These are phyloP conservation scores for Santalum album DNA, from an alignment of 164 flowering plant species.

Conservation along the genomic window DNA sequence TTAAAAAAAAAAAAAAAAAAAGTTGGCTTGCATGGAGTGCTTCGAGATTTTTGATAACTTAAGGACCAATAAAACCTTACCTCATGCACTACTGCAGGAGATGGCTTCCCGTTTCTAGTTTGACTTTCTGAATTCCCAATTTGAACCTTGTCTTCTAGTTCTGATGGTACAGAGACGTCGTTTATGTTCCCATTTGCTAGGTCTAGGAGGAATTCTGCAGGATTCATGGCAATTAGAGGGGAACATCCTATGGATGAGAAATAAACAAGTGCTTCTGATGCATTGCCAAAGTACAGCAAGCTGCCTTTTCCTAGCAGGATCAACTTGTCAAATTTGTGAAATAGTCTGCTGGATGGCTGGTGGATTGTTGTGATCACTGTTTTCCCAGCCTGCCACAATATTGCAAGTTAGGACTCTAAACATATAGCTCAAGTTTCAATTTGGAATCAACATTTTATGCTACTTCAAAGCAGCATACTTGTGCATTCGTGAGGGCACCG, in stretches of 20 bases:
- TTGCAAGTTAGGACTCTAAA: neutral
- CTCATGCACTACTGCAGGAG: conserved; percentile 74
- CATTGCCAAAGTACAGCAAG: conserved; percentile 84
- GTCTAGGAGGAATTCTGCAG: conserved; percentile 95
- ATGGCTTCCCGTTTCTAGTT: conserved; percentile 57
- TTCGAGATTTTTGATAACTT: too few relatives aligned
- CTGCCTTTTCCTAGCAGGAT: conserved; percentile 89
- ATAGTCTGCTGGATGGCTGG: conserved; percentile 97
- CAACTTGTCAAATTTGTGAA: conserved; percentile 89
- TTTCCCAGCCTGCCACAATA: conserved; percentile 65
- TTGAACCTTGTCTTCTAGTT: conserved; percentile 71
- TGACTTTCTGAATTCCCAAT: conserved; percentile 44
- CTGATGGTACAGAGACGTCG: conserved; percentile 83
- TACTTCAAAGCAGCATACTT: too few relatives aligned
- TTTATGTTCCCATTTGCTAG: conserved; percentile 92
- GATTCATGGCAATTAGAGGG: conserved; percentile 94
- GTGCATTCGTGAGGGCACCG: too few relatives aligned
- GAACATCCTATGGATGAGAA: conserved; percentile 90
- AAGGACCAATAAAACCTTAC: too few relatives aligned
- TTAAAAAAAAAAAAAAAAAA: too few relatives aligned
- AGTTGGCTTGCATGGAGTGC: too few relatives aligned
- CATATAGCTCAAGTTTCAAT: too few relatives aligned
- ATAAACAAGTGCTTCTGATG: conserved; percentile 77
- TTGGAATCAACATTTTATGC: too few relatives aligned
- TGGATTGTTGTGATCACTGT: conserved; percentile 93